These are phyloP conservation scores for Ogataea philodendri DNA, from an alignment of 805 yeast species.

Conservation along the genomic window DNA sequence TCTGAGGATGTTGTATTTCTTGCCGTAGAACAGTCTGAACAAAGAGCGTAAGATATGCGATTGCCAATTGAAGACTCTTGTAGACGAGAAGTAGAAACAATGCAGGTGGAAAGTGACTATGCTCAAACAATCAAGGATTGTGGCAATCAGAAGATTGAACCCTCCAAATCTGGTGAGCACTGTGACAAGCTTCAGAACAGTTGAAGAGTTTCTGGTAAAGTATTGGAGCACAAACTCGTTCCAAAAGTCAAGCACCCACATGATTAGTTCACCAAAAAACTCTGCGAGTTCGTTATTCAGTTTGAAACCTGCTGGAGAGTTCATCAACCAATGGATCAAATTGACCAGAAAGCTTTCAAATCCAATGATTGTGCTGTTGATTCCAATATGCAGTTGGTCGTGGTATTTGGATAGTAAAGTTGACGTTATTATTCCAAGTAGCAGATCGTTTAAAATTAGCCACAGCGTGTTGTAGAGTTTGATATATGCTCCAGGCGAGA, in stretches of 20 bases:
- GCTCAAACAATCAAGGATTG: conserved; percentile 62
- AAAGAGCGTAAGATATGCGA: conserved; percentile 64
- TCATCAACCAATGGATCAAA: conserved; percentile 70
- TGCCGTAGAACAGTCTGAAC: conserved; percentile 84
- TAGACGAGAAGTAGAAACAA: conserved; percentile 74
- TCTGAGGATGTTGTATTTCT: conserved; percentile 79
- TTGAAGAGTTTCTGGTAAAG: conserved; percentile 15
- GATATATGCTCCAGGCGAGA: conserved; percentile 56
- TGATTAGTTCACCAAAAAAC: conserved; percentile 80
- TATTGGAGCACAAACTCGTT: conserved; percentile 21
- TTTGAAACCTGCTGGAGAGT: conserved; percentile 92
- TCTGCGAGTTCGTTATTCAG: conserved; percentile 80
- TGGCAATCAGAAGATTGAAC: conserved; percentile 64
- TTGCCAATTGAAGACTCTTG: conserved; percentile 78
- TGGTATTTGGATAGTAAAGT: conserved; percentile 37
- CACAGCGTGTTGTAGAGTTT: conserved; percentile 83
- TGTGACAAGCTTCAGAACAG: conserved; percentile 16
- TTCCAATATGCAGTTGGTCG: conserved; percentile 7
- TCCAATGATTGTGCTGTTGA: conserved; percentile 32
- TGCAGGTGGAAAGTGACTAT: conserved; percentile 68
- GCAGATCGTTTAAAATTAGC: conserved; percentile 79
- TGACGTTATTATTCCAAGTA: conserved; percentile 66
- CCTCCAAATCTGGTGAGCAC: conserved; percentile 42
- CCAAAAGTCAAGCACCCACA: conserved; percentile 84
- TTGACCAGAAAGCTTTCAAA: conserved; percentile 30